Evolutionary conservation across 352 stramenopile genomes (phyloP).

Genomic region (Phytophthora agathidicida): DNA sequence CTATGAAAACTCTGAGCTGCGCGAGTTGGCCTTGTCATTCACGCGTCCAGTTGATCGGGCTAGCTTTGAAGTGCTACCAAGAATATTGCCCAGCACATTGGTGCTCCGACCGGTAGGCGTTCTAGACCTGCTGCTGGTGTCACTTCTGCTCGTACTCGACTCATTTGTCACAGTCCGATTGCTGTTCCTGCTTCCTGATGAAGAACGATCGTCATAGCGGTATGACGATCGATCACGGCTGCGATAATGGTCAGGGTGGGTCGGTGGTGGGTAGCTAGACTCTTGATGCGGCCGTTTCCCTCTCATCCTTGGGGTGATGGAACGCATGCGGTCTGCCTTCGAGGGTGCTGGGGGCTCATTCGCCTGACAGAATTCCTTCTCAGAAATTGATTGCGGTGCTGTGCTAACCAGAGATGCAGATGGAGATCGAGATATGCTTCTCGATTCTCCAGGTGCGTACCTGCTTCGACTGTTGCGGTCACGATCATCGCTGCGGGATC

Average conservation of each 20-base stretch:
- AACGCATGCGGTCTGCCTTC: constrained; percentile 14
- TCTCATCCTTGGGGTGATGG: constrained; percentile 16
- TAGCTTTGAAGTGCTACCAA: constrained; percentile 69
- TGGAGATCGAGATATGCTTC: constrained; percentile 15
- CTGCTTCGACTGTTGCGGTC: constrained; percentile 9
- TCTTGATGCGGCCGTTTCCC: constrained; percentile 28
- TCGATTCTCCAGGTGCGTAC: background rate
- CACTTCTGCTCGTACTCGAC: constrained; percentile 10
- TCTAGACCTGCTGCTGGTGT: constrained; percentile 3
- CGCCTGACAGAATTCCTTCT: constrained; percentile 60
- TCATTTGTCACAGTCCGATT: constrained; percentile 24
- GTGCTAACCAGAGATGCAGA: constrained; percentile 5
- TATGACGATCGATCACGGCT: constrained; percentile 13
- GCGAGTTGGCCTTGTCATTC: constrained; percentile 51
- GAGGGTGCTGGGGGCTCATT: constrained; percentile 43
- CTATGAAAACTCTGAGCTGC: constrained; percentile 53
- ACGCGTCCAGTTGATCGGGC: constrained; percentile 71
- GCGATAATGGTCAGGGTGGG: constrained; percentile 13
- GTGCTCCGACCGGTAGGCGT: constrained; percentile 21
- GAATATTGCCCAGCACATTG: constrained; percentile 65
- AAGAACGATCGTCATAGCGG: constrained; percentile 6
- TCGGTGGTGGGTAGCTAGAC: constrained; percentile 17
- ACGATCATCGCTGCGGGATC: constrained; percentile 15
- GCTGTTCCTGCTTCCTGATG: constrained; percentile 26
- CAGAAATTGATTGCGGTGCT: constrained; percentile 46